These are phyloP conservation scores for Albugo candida DNA, from an alignment of 352 stramenopile species.

Conservation along the genomic window DNA sequence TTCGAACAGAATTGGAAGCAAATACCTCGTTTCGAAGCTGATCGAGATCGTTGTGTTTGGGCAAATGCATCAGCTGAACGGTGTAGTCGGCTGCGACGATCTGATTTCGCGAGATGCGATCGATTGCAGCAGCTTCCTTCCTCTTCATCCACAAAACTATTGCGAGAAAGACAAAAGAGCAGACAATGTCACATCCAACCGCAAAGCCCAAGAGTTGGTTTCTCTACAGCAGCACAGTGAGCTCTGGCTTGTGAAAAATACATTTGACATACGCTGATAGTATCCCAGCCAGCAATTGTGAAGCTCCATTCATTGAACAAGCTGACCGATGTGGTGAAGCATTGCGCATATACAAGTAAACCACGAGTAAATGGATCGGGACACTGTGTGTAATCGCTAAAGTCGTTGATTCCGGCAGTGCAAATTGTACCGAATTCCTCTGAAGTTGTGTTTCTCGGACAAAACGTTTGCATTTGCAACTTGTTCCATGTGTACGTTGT, in stretches of 20 bases:
- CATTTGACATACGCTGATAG: conserved; percentile 29
- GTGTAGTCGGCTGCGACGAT: conserved; percentile 63
- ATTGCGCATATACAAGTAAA: conserved; percentile 48
- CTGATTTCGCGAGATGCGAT: conserved; percentile 32
- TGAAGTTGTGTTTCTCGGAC: neutral
- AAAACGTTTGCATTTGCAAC: conserved; percentile 6
- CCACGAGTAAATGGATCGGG: conserved; percentile 12
- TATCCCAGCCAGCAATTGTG: conserved; percentile 62
- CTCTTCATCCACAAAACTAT: conserved; percentile 48
- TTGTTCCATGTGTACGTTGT: conserved; percentile 33
- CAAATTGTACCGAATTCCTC: conserved; percentile 18
- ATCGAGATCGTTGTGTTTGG: conserved; percentile 31
- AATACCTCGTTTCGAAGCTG: conserved; percentile 38
- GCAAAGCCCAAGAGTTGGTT: conserved; percentile 45
- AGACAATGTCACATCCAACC: conserved; percentile 46
- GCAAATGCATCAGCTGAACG: conserved; percentile 48
- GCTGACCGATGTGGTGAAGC: conserved; percentile 60
- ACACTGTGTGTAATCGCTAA: conserved; percentile 39
- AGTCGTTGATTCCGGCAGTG: conserved; percentile 21
- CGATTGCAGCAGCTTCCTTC: conserved; percentile 45
- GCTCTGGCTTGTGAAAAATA: neutral
- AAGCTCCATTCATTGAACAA: conserved; percentile 48
- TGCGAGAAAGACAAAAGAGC: conserved; percentile 41
- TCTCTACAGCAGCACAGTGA: conserved; percentile 15
- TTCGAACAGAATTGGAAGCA: neutral